Evolutionary conservation across 116 monocot genomes (phyloP), one percentile per base, ranked within the genome.

Genomic region (Zostera marina): DNA sequence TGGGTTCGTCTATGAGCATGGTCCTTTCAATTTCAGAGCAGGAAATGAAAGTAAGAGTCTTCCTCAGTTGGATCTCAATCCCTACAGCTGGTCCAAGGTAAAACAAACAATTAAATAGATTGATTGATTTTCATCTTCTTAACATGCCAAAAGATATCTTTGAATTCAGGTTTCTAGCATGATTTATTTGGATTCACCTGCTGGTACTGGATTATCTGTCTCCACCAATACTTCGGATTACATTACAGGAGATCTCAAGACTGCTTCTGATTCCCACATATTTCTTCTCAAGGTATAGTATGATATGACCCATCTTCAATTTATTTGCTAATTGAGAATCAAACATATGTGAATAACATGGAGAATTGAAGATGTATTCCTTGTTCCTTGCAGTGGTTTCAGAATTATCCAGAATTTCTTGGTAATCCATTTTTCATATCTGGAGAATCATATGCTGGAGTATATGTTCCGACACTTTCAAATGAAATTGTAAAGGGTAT

Each of bases 1-100:
- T 60, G 80, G 72, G 5, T 68, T 80, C 43, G 17, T 80, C 1
- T 72, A 75, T 26, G 59, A 68, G 49, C 60, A 74, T 52, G 85
- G 93, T 24, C 93, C 93, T 14, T 93, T 93, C 70, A 84, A 81
- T 66, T 93, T 88, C 55, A 53, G 78, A 68, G 61, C 66, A 12
- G 79, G 77, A 5, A 60, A 58, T 14, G 22, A 12, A 5, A 11
- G 63, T 15, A 56, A 62, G 48, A 70, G 72, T 59, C 41, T 93
- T 11, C 93, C 93, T 20, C 38, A 72, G 25, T 66, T 88, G 63
- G 81, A 88, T 62, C 79, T 77, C 58, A 93, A 93, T 72, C 81
- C 88, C 38, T 84, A 88, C 59, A 88, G 88, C 67, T 93, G 93
- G 88, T 84, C 93, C 14, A 88, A 93, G 79, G 93, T 88, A 38